Evolutionary conservation across 305 asterid species (phyloP).

Genomic region (Caryopteris hybrid): DNA sequence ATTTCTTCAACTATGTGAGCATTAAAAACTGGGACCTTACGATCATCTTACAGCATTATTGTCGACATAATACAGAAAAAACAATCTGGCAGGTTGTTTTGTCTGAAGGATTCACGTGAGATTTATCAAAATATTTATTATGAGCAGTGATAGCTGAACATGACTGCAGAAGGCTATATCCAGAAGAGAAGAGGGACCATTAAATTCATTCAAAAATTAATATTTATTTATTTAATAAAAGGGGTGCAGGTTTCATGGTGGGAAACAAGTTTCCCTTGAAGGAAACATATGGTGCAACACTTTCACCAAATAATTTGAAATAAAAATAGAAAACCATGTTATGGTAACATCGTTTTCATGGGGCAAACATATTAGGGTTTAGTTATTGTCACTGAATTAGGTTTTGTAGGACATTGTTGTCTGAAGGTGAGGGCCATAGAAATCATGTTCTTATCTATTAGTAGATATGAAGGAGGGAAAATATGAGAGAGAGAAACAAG

Average conservation of each 20-base stretch:
- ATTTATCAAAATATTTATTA: not conserved
- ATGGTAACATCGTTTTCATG: slow-evolving; percentile 39
- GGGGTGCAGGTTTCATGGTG: slow-evolving; percentile 28
- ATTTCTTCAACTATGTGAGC: not conserved
- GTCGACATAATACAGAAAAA: slow-evolving; percentile 1
- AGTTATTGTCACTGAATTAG: slow-evolving; percentile 20
- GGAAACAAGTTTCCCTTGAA: slow-evolving; percentile 43
- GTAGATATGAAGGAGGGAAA: too few species aligned
- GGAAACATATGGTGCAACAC: slow-evolving; percentile 31
- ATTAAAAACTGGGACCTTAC: not conserved
- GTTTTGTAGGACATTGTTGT: slow-evolving; percentile 18
- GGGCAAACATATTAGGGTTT: slow-evolving; percentile 6
- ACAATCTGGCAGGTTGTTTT: slow-evolving; percentile 15
- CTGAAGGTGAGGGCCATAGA: not conserved
- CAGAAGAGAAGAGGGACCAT: slow-evolving; percentile 36
- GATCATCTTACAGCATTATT: slow-evolving; percentile 1
- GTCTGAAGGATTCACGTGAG: slow-evolving; percentile 25
- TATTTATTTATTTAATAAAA: not conserved
- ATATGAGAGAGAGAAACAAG: not conserved
- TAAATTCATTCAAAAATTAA: not conserved
- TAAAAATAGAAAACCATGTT: slow-evolving; percentile 15
- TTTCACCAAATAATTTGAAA: slow-evolving; percentile 14
- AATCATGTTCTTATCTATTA: slow-evolving; percentile 8
- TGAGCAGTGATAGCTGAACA: slow-evolving; percentile 16
- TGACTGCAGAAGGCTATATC: not conserved